Conservation (phyloP, 805 yeast genomes). For the Ogataea wickerhamii region DNA sequence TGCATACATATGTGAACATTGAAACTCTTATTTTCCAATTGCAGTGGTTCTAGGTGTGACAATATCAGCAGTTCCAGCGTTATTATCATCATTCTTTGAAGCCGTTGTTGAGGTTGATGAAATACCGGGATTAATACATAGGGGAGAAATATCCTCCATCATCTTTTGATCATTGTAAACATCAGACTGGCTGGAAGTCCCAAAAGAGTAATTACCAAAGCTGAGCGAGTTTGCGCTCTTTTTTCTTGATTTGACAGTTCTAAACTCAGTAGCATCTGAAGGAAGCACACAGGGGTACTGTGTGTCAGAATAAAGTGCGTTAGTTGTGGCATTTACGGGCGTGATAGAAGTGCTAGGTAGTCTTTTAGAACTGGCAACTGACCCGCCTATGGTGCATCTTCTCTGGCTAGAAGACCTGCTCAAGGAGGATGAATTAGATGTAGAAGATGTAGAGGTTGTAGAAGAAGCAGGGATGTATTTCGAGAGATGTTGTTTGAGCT, state of each 20-base stretch:
- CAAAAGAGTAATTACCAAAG: slow-evolving; percentile 21
- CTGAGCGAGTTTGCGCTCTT: slow-evolving; percentile 13
- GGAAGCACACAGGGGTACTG: neutral
- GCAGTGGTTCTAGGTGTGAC: neutral
- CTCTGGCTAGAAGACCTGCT: slow-evolving; percentile 25
- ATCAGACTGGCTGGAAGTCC: slow-evolving; percentile 11
- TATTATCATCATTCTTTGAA: slow-evolving; percentile 1
- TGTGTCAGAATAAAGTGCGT: neutral
- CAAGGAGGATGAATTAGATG: slow-evolving; percentile 19
- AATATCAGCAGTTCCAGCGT: slow-evolving; percentile 3
- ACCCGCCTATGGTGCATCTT: slow-evolving; percentile 23
- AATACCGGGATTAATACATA: slow-evolving; percentile 9
- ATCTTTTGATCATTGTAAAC: slow-evolving; percentile 10
- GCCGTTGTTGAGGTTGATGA: slow-evolving; percentile 1
- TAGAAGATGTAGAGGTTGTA: slow-evolving; percentile 15
- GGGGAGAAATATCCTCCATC: slow-evolving; percentile 19
- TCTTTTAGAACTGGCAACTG: slow-evolving; percentile 23
- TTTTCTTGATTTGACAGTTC: slow-evolving; percentile 18
- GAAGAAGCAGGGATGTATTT: slow-evolving; percentile 15
- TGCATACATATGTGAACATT: no score
- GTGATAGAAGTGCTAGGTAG: slow-evolving; percentile 13
- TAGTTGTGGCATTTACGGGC: neutral
- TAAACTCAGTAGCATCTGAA: slow-evolving; percentile 7
- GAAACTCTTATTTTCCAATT: slow-evolving; percentile 1
- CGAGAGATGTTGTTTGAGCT: slow-evolving; percentile 33